Evolutionary conservation across 306 rosid genomes (phyloP), one percentile per base, ranked within the genome.

Genomic region (Cucumis cinereus): DNA sequence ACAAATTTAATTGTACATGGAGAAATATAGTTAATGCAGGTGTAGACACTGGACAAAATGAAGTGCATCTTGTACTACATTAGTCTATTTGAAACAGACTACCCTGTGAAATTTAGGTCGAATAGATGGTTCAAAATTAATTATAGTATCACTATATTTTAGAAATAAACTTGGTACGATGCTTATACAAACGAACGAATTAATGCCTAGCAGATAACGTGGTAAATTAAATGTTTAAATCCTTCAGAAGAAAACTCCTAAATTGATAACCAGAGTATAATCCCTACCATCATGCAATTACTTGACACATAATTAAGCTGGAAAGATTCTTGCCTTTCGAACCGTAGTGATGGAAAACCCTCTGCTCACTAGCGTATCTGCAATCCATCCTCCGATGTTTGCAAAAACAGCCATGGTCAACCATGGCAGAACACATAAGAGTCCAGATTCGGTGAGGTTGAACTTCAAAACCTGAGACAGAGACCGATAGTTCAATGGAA

Each of bases 341-440:
- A 93, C 98, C 5, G 88, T 45, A 45, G 98, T 93, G 71, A 93
- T 83, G 47, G 98, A 93, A 85, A 91, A 62, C 49, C 98, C 97
- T 87, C 76, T 88, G 90, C 91, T 87, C 83, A 93, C 92, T 73
- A 93, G 98, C 41, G 96, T 93, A 79, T 93, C 98, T 19, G 98
- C 98, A 80, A 93, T 93, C 97, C 98, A 93, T 63, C 98, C 98
- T 82, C 98, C 98, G 69, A 93, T 89, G 73, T 93, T 93, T 77
- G 97, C 98, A 86, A 91, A 91, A 59, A 88, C 41, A 77, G 98
- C 97, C 98, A 93, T 93, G 79, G 98, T 93, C 84, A 93, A 86
- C 98, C 98, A 93, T 79, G 98, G 98, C 70, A 93, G 84, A 77
- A 89, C 98, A 71, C 97, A 93, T n/a, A 93, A 74, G 61, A 93